Conservation (phyloP, 257 asterid genomes). For the Eustoma russellianum region DNA sequence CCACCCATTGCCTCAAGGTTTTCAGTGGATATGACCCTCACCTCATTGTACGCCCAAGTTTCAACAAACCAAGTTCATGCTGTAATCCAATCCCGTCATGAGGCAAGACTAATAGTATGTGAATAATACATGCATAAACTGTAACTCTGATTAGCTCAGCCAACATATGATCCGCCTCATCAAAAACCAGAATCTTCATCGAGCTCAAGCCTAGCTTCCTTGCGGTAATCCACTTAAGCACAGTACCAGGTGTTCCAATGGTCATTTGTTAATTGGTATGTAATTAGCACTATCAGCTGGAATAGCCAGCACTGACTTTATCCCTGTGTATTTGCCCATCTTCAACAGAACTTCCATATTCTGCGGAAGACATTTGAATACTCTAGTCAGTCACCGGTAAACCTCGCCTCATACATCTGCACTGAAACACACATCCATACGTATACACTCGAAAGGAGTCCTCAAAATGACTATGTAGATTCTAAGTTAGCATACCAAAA, state of each 20-base stretch:
- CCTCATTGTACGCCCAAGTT: no score
- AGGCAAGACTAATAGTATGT: no score
- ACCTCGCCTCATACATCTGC: no score
- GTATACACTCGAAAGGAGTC: no score
- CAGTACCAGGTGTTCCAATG: conserved; percentile 96
- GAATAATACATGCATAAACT: neutral
- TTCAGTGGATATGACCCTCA: no score
- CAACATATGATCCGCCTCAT: conserved; percentile 97
- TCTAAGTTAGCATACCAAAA: no score
- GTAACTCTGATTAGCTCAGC: conserved; percentile 42
- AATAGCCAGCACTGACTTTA: conserved; percentile 65
- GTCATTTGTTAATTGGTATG: conserved; percentile 44
- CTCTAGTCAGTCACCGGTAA: neutral
- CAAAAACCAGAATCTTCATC: conserved; percentile 88
- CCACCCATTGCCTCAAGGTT: no score
- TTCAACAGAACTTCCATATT: conserved; percentile 84
- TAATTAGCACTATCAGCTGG: conserved; percentile 48
- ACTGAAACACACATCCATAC: no score
- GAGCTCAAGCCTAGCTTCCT: conserved; percentile 65
- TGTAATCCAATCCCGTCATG: no score
- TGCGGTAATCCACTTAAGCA: conserved; percentile 48
- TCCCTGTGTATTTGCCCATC: conserved; percentile 86
- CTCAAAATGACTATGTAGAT: no score
- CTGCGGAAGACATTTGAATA: conserved; percentile 24
- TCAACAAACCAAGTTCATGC: no score